These are phyloP conservation scores for Dendrobium huoshanense DNA, from an alignment of 106 monocot species.

Conservation along the genomic window DNA sequence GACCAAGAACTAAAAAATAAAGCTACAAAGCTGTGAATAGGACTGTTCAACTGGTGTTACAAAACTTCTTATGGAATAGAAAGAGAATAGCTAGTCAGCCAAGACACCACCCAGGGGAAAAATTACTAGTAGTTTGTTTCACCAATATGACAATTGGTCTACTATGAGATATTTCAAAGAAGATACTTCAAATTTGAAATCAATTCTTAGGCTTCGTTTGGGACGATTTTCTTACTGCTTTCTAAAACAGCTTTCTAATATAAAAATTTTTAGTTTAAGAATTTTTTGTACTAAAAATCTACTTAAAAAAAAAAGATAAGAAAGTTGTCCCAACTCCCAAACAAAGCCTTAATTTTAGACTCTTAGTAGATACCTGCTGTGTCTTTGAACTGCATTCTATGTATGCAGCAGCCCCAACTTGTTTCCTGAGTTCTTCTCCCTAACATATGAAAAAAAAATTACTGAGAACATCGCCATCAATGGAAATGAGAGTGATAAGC, in stretches of 20 bases:
- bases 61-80: background rate
- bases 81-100: background rate
- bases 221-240: too few relatives aligned
- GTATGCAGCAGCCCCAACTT: slow-evolving; percentile 78
- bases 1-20: too few relatives aligned
- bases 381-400: slow-evolving; percentile 96
- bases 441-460: slow-evolving; percentile 8
- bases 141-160: too few relatives aligned
- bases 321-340: too few relatives aligned
- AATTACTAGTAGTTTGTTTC: too few relatives aligned
- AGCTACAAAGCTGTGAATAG: too few relatives aligned
- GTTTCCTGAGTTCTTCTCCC: slow-evolving; percentile 93
- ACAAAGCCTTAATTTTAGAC: background rate
- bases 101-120: too few relatives aligned
- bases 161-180: too few relatives aligned
- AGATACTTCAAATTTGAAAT: background rate
- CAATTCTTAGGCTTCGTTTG: background rate
- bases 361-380: slow-evolving; percentile 58
- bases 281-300: too few relatives aligned
- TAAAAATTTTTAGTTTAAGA: too few relatives aligned
- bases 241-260: too few relatives aligned
- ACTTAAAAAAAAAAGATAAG: too few relatives aligned
- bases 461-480: background rate
- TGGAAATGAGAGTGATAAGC: background rate
- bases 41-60: background rate